A percentile compares a stretch with the other conserved stretches of the same genome.
phyloP scores from a whole-genome alignment of 192 early-diverging fungal genomes.

The Podila epicladia region DNA sequence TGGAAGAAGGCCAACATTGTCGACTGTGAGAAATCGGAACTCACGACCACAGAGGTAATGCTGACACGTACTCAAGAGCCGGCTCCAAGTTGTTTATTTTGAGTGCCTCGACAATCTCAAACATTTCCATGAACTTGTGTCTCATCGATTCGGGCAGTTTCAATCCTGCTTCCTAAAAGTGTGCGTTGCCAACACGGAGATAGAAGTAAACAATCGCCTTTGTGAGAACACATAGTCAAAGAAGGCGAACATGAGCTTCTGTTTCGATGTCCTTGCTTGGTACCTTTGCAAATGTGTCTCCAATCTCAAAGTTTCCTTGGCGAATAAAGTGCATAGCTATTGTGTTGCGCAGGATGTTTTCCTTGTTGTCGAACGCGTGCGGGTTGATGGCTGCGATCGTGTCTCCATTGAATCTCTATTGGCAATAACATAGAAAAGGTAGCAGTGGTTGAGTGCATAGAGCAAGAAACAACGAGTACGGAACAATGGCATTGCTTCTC shows the following conservation, averaged over 20 bases:
- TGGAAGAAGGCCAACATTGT: too few species aligned
- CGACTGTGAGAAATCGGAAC: background rate
- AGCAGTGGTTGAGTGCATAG: background rate
- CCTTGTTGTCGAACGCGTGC: slow-evolving; percentile 79
- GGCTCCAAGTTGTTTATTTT: slow-evolving; percentile 62
- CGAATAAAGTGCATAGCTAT: slow-evolving; percentile 85
- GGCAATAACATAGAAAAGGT: background rate
- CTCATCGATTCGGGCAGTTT: slow-evolving; percentile 57
- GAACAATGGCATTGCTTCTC: background rate
- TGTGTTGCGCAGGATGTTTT: slow-evolving; percentile 66
- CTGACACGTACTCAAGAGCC: slow-evolving; percentile 66
- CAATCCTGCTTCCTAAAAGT: slow-evolving; percentile 53
- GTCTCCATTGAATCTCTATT: slow-evolving; percentile 75
- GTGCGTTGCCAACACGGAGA: background rate
- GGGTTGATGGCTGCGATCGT: slow-evolving; percentile 70
- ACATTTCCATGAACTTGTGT: slow-evolving; percentile 86
- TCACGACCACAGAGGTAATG: background rate
- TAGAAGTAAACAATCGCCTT: background rate
- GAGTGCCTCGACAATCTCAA: slow-evolving; percentile 73
- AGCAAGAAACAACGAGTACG: slow-evolving; percentile 6
- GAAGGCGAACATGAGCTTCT: background rate
- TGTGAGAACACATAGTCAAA: background rate
- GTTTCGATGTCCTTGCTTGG: background rate
- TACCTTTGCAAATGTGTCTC: slow-evolving; percentile 67
- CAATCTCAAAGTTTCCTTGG: slow-evolving; percentile 88